phyloP scores from a whole-genome alignment of 495 filamentous ascomycete genomes.

The Penicillium egyptiacum region DNA sequence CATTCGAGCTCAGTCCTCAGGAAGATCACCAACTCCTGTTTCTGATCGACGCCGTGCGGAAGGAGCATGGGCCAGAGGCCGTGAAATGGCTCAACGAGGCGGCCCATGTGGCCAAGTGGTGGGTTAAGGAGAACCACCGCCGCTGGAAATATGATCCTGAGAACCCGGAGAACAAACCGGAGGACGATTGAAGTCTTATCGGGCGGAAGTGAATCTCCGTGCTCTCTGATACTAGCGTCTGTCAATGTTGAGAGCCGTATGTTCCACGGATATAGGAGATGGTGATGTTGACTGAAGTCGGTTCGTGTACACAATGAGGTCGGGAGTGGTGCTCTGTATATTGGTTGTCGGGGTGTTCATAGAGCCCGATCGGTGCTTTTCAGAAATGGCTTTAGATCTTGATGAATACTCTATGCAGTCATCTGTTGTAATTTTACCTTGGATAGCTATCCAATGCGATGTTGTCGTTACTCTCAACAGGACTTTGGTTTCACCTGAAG shows the following conservation, averaged over 20 bases:
- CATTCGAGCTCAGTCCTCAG: slow-evolving; percentile 23
- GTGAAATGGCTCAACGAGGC: slow-evolving; percentile 40
- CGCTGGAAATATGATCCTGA: slow-evolving; percentile 22
- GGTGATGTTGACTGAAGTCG: too few species aligned
- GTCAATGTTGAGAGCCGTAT: neutral
- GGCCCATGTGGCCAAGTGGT: slow-evolving; percentile 36
- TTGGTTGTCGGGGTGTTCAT: too few species aligned
- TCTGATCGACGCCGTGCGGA: slow-evolving; percentile 27
- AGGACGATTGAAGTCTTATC: neutral
- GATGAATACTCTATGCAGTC: too few species aligned
- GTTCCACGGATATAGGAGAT: neutral
- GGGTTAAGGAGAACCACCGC: slow-evolving; percentile 29
- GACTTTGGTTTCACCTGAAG: too few species aligned
- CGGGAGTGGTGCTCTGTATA: too few species aligned
- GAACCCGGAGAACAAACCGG: neutral
- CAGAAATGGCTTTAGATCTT: too few species aligned
- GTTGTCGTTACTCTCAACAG: too few species aligned
- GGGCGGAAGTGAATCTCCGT: neutral
- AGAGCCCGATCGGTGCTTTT: too few species aligned
- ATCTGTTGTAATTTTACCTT: too few species aligned
- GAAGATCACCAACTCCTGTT: slow-evolving; percentile 23
- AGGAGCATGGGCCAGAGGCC: slow-evolving; percentile 26
- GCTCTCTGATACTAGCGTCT: neutral
- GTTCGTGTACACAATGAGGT: too few species aligned
- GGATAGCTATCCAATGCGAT: too few species aligned